Percentiles rank a stretch among this genome's conserved stretches.
phyloP scores from a whole-genome alignment of 371 early-diverging fungal species.

The Apophysomyces ossiformis region DNA sequence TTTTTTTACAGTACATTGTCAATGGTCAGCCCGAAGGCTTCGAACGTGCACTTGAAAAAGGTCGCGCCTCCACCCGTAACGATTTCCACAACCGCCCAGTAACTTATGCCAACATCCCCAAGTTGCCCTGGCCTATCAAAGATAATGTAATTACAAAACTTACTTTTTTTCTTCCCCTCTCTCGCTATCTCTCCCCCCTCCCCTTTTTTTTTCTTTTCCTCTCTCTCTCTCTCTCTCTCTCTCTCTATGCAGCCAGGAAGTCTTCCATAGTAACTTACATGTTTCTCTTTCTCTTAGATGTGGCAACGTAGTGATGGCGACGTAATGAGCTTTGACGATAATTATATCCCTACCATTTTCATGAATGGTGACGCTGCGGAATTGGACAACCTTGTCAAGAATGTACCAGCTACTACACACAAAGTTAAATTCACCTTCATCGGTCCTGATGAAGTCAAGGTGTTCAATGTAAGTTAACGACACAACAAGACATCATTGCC shows the following conservation, averaged over 20 bases:
- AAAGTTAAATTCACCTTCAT: constrained; percentile 47
- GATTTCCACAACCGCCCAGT: constrained; percentile 54
- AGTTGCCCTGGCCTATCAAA: constrained; percentile 54
- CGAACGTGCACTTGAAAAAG: constrained; percentile 45
- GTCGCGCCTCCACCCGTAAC: constrained; percentile 41
- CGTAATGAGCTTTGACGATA: constrained; percentile 52
- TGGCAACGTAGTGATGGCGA: constrained; percentile 48
- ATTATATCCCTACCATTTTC: constrained; percentile 60
- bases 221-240: too few relatives aligned
- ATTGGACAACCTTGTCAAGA: constrained; percentile 39
- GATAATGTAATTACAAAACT: constrained; percentile 32
- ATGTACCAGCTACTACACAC: constrained; percentile 28
- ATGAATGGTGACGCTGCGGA: constrained; percentile 35
- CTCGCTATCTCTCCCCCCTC: too few relatives aligned
- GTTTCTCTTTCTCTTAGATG: constrained; percentile 12
- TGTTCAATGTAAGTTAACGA: constrained; percentile 30
- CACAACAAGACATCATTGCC: neutral
- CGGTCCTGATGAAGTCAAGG: constrained; percentile 52
- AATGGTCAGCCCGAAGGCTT: constrained; percentile 52
- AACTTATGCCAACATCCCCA: constrained; percentile 60
- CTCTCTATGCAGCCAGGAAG: too few relatives aligned
- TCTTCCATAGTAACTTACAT: too few relatives aligned
- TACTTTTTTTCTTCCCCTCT: neutral
- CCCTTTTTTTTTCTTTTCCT: neutral
- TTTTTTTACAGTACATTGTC: constrained; percentile 40